Evolutionary conservation across 768 basidiomycete species (phyloP).

Genomic region (Mycena vitilis): DNA sequence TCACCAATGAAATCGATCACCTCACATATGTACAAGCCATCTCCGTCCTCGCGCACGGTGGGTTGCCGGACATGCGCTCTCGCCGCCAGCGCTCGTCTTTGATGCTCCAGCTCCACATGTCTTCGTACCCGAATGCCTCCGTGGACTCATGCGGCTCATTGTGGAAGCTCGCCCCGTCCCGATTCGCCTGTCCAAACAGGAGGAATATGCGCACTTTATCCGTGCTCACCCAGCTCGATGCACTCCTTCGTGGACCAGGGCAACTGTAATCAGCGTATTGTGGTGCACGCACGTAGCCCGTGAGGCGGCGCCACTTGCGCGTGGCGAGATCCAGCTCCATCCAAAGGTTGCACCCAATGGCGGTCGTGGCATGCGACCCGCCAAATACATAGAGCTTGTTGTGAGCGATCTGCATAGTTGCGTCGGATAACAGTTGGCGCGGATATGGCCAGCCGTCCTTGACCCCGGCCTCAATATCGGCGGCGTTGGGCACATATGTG

Average conservation of each 20-base stretch:
- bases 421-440: slow-evolving; percentile 22
- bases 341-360: slow-evolving; percentile 52
- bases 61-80: slow-evolving; percentile 46
- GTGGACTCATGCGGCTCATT: slow-evolving; percentile 40
- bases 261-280: slow-evolving; percentile 32
- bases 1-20: not conserved
- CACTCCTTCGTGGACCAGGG: slow-evolving; percentile 51
- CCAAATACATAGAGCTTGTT: slow-evolving; percentile 54
- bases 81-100: slow-evolving; percentile 42
- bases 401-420: slow-evolving; percentile 41
- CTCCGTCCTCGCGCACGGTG: slow-evolving; percentile 47
- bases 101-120: slow-evolving; percentile 49
- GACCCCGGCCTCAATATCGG: slow-evolving; percentile 18
- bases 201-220: slow-evolving; percentile 46
- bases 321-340: slow-evolving; percentile 43
- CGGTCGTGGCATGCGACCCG: slow-evolving; percentile 43
- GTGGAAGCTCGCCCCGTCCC: slow-evolving; percentile 37
- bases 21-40: slow-evolving; percentile 43
- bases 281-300: slow-evolving; percentile 37
- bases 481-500: slow-evolving; percentile 33
- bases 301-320: slow-evolving; percentile 43
- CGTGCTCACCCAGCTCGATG: slow-evolving; percentile 49
- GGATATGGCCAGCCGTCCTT: slow-evolving; percentile 42
- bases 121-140: slow-evolving; percentile 38
- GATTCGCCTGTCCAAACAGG: slow-evolving; percentile 41